Base-by-base conservation (phyloP, 192 early-diverging fungal genomes). In the Coemansia sp. region DNA sequence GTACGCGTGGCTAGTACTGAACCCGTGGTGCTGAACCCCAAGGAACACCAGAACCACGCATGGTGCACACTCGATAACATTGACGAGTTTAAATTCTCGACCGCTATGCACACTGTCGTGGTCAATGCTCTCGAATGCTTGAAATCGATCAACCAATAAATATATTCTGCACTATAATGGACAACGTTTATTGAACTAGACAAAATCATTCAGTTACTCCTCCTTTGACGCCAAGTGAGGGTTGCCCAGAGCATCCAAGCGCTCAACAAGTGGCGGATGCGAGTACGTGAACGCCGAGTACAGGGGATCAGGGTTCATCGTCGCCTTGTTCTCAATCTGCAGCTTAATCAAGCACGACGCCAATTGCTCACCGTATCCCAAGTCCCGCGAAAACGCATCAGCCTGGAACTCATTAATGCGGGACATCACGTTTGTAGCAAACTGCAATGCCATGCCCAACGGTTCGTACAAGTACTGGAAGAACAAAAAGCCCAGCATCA, bases 361-460 rank as follows among this genome's bases (percentile, higher is more conserved):
- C 47, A 98, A 77, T 22, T 86, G 71, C 53, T 81, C 75, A 14
- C 86, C 88, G 62, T 90, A 94, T 0, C 94, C 95, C 7, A 95
- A 81, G 51, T 89, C 86, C 68, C 92, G 88, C 5, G 93, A 94
- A 76, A 86, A 98, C 9, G 84, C 86, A 70, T 98, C 96, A 5
- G 95, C 95, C 73, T 97, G 87, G 69, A 93, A 98, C 81, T 98
- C 96, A 67, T 98, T 86, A 62, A 85, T 78, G 27, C 96, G 84
- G 25, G 91, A 92, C 63, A 93, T 73, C 5, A 91, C 80, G 61
- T 97, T 95, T 64, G 76, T 86, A 21, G 87, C 68, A 70, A 98
- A 95, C 4, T 75, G 68, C 27, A 93, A 75, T 38, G 92, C 57
- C 48, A 85, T 86, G 45, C 93, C 93, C 25, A 94, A 79, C 10